phyloP scores from a whole-genome alignment of 2,329 filamentous ascomycete genomes.

The Hypoxylon sp. region DNA sequence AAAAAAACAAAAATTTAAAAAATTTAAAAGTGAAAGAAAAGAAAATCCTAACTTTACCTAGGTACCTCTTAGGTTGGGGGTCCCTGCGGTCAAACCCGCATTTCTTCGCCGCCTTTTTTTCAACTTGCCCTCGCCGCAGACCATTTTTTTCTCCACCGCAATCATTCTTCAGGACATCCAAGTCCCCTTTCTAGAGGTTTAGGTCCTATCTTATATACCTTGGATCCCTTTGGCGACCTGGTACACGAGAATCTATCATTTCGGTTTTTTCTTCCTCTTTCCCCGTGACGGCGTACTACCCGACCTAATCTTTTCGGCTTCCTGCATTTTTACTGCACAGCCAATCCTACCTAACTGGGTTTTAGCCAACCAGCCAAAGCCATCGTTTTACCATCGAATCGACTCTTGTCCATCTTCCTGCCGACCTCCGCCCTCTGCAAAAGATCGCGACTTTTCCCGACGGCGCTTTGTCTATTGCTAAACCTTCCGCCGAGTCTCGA shows the following conservation, averaged over 20 bases:
- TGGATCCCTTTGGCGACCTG: slow-evolving; percentile 29
- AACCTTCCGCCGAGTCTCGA: slow-evolving; percentile 11
- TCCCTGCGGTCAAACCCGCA: slow-evolving; percentile 38
- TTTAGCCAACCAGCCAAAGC: slow-evolving; percentile 41
- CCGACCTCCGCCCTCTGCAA: slow-evolving; percentile 14
- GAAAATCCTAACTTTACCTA: slow-evolving; percentile 34
- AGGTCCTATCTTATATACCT: slow-evolving; percentile 37
- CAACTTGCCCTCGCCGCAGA: slow-evolving; percentile 30
- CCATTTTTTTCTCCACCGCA: slow-evolving; percentile 38
- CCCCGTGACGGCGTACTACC: slow-evolving; percentile 38
- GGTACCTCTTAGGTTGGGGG: slow-evolving; percentile 32
- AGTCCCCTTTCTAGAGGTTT: slow-evolving; percentile 36
- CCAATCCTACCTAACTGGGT: slow-evolving; percentile 41
- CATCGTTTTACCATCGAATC: slow-evolving; percentile 27
- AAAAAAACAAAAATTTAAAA: slow-evolving; percentile 16
- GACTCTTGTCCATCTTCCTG: slow-evolving; percentile 30
- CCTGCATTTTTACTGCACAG: slow-evolving; percentile 44
- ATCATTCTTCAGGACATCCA: slow-evolving; percentile 30
- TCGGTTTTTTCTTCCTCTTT: slow-evolving; percentile 34
- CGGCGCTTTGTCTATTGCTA: slow-evolving; percentile 27
- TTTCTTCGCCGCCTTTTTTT: slow-evolving; percentile 38
- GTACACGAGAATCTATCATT: slow-evolving; percentile 22
- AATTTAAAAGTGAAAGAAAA: slow-evolving; percentile 26
- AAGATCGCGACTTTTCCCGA: slow-evolving; percentile 15
- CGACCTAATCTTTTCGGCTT: slow-evolving; percentile 37